Base-by-base conservation (phyloP, 2,329 filamentous ascomycete genomes). In the Trichoderma simmonsii region DNA sequence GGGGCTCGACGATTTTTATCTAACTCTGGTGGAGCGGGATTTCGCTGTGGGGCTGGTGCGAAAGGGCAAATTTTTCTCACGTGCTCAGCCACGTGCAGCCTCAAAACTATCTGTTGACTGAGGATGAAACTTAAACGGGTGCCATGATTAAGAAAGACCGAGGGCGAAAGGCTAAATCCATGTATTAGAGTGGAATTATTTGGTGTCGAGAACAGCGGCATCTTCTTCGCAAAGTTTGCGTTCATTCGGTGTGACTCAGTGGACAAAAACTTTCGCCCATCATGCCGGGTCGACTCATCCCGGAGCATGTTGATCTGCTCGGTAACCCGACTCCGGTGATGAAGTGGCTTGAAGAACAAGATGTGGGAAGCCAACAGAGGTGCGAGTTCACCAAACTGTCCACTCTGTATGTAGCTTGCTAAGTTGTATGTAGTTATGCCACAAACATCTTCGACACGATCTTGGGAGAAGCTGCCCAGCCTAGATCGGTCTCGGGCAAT, bases 401-500 rank as follows among this genome's bases (percentile, higher is more conserved):
- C 63, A n/a, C 11, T n/a, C 28, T 70, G n/a, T 15, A 68, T 59
- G 51, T 57, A 57, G 21, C 54, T 67, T 72, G 64, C 73, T 73
- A 62, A 62, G 68, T 26, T 43, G 56, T 8, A 64, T 60, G 60
- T 75, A 78, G 76, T 71, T 75, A 73, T 74, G 85, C 83, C 26
- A 76, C 83, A 72, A 77, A 77, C 39, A 78, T 88, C 6, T 88
- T 89, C 76, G 76, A 83, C 15, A 80, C 81, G 63, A 83, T 89
- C 12, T 81, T 89, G 5, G 75, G 79, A 18, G 82, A 82, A 72
- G 86, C 87, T 32, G 82, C 84, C 11, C 85, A 87, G 76, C 87
- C 88, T 14, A 86, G 85, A 67, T 85, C 86, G 68, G 82, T 84
- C 30, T 89, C 87, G 5, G 87, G 87, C 14, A 86, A 89, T 76